Percentiles rank a stretch among this genome's conserved stretches.
Evolutionary conservation across 2,329 filamentous ascomycete genomes (phyloP).

Genomic region (Dactylonectria macrodidyma): DNA sequence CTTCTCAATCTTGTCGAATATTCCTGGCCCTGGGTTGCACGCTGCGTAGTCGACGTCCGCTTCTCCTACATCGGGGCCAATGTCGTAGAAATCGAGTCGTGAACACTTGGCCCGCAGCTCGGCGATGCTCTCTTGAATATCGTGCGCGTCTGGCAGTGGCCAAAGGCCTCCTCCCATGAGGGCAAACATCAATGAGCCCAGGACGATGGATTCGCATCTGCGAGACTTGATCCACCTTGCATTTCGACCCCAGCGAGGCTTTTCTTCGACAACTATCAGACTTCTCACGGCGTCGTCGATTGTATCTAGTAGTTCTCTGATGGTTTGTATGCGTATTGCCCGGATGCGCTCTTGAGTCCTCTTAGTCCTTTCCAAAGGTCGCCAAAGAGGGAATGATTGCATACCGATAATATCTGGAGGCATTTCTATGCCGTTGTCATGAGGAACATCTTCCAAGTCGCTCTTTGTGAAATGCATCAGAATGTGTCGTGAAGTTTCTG

Average conservation of each 20-base stretch:
- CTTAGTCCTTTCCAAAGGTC: conserved; percentile 18
- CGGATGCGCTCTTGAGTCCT: conserved; percentile 34
- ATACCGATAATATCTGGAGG: conserved; percentile 18
- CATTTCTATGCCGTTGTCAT: background rate
- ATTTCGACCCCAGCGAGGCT: conserved; percentile 48
- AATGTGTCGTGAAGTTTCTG: conserved; percentile 29
- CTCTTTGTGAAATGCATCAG: conserved; percentile 13
- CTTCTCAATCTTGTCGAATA: conserved; percentile 37
- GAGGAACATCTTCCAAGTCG: conserved; percentile 1
- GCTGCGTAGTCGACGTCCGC: conserved; percentile 32
- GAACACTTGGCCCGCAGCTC: conserved; percentile 38
- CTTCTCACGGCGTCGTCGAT: conserved; percentile 43
- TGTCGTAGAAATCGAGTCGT: conserved; percentile 47
- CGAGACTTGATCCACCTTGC: conserved; percentile 50
- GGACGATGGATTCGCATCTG: conserved; percentile 53
- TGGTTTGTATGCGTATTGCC: conserved; percentile 40
- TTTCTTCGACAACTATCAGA: conserved; percentile 46
- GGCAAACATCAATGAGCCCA: conserved; percentile 52
- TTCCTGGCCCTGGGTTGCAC: conserved; percentile 38
- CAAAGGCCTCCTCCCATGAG: conserved; percentile 50
- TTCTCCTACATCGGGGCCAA: conserved; percentile 32
- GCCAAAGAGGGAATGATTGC: conserved; percentile 15
- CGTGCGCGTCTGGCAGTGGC: conserved; percentile 46
- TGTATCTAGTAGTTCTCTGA: conserved; percentile 42
- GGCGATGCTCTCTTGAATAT: conserved; percentile 44